Evolutionary conservation across 208 protist genomes (phyloP).

Genomic region (Trichomonas gallinae): DNA sequence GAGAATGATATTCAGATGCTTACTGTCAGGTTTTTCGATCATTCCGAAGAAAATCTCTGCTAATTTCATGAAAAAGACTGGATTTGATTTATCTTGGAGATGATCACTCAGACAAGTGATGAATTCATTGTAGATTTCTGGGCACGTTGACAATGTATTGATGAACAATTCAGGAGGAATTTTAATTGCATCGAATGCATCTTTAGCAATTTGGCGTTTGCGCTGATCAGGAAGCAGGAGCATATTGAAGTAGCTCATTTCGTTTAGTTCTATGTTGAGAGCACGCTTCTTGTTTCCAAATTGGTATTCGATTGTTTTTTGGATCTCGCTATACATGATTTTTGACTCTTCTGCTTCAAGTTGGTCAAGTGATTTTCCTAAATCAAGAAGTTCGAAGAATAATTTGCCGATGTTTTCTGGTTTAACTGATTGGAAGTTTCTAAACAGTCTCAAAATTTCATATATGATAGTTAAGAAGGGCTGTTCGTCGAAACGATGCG

Average conservation of each 20-base stretch:
- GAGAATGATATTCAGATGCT: not conserved
- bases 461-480: not conserved
- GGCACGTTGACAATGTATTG: not conserved
- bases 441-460: not conserved
- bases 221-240: not conserved
- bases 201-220: not conserved
- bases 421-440: not conserved
- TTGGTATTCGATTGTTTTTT: not conserved
- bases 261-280: not conserved
- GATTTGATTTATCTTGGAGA: not conserved
- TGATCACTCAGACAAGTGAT: not conserved
- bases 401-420: not conserved
- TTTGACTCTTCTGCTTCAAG: not conserved
- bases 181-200: not conserved
- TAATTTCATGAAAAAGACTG: not conserved
- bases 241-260: not conserved
- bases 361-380: not conserved
- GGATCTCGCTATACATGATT: not conserved
- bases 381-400: not conserved
- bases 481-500: too few relatives aligned
- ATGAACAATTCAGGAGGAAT: not conserved
- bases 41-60: not conserved
- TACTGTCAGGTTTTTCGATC: not conserved
- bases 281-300: not conserved
- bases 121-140: not conserved